Evolutionary conservation across 2,329 filamentous ascomycete genomes (phyloP), one percentile per base, ranked within the genome.

Genomic region (Fusarium poae): DNA sequence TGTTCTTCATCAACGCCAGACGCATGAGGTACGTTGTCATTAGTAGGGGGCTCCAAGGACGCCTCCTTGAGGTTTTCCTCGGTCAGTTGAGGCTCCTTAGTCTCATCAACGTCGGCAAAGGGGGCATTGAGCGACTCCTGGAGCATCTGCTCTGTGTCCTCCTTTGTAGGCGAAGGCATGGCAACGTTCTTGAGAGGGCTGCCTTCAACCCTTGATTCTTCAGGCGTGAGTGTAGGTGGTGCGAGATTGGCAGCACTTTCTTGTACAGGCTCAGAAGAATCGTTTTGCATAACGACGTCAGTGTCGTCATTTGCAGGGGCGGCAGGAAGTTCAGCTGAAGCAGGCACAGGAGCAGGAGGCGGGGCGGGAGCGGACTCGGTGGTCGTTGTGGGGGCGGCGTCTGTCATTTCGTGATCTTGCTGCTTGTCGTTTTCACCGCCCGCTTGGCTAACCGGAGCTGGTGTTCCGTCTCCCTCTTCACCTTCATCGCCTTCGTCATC

Each of bases 171-270:
- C 12, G 84, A 85, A 12, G 78, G 80, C 18, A 84, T 62, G 29
- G 84, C 77, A 35, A 86, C 83, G 49, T 86, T 84, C 76, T 86
- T 86, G 21, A 87, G 74, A 1, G 85, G 85, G 53, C 85, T 87
- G 4, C 84, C 85, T 65, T 85, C 84, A 5, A 80, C 70, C 64
- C 72, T 79, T 2, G 79, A 77, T 5, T 79, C 77, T 35, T 70
- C 65, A 46, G 72, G 63, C 4, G 74, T 67, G 27, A 77, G 67
- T 20, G 79, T 64, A 35, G 80, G 68, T 7, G 68, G 70, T 4
- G 77, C 72, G 32, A 79, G 71, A n/a, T 62, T 75, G 56, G 77
- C 62, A 9, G 78, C 75, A 62, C 75, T 79, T 54, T 74, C 57
- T 27, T 76, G 74, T 20, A 60, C 60, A n/a, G 62, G 56, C 10